Evolutionary conservation across 75 land plant species (phyloP).

Genomic region (Cryptomeria japonica): DNA sequence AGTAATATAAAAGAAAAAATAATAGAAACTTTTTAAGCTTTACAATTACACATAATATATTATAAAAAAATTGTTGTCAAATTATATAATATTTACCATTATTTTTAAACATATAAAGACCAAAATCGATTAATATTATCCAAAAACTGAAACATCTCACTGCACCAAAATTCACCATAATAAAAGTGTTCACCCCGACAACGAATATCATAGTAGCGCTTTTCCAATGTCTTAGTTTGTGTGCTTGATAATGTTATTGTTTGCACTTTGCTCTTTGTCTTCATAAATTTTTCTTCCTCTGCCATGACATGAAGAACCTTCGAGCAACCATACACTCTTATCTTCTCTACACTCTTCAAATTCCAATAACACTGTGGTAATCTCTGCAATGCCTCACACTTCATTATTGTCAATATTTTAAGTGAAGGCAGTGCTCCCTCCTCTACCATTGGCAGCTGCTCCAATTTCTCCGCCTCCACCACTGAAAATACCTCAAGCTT

Average conservation of each 20-base stretch:
- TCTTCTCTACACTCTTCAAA: not conserved
- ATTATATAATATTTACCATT: too few relatives aligned
- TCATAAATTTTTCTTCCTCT: not conserved
- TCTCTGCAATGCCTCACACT: not conserved
- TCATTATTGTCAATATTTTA: not conserved
- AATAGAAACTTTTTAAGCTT: too few relatives aligned
- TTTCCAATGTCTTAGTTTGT: not conserved
- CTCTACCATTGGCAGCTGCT: not conserved
- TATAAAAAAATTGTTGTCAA: too few relatives aligned
- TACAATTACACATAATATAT: too few relatives aligned
- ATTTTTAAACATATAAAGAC: too few relatives aligned
- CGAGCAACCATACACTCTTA: not conserved
- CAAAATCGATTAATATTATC: too few relatives aligned
- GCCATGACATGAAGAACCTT: not conserved
- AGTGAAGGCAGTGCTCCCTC: not conserved
- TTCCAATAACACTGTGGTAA: not conserved
- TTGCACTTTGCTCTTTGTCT: not conserved
- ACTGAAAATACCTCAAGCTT: not conserved
- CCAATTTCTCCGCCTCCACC: not conserved
- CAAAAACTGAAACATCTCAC: not conserved
- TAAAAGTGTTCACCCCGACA: not conserved
- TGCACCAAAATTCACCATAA: not conserved
- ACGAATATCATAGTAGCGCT: not conserved
- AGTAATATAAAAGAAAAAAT: too few relatives aligned
- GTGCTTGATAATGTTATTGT: not conserved